A percentile compares a stretch with the other conserved stretches of the same genome.
Conservation (phyloP, 2,329 filamentous ascomycete species). For the Colletotrichum navitas region DNA sequence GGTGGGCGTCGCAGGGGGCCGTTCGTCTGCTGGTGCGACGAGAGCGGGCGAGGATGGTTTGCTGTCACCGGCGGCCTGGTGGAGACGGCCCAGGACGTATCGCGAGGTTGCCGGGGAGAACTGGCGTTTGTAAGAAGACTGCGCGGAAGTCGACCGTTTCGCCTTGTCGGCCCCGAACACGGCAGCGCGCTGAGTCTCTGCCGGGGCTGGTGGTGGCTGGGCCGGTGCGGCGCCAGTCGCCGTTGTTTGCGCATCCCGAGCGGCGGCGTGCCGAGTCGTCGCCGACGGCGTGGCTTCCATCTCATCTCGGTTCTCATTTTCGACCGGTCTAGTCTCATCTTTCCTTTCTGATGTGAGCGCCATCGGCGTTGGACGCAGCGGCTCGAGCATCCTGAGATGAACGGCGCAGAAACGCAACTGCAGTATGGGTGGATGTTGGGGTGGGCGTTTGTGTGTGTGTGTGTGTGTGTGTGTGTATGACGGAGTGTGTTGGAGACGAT, state of each 20-base stretch:
- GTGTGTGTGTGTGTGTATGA: neutral
- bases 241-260: neutral
- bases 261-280: neutral
- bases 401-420: neutral
- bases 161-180: neutral
- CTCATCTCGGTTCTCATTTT: neutral
- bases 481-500: neutral
- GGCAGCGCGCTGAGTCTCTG: neutral
- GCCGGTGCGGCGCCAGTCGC: neutral
- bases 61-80: slow-evolving; percentile 12
- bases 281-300: neutral
- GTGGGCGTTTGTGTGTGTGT: neutral
- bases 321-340: neutral
- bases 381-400: neutral
- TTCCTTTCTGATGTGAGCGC: neutral
- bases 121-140: slow-evolving; percentile 47
- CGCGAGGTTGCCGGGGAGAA: slow-evolving; percentile 47
- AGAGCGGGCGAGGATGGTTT: slow-evolving; percentile 28
- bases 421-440: neutral
- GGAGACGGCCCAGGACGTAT: slow-evolving; percentile 49
- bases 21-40: neutral
- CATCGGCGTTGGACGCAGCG: neutral
- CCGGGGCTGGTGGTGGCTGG: neutral
- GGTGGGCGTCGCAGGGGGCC: neutral
- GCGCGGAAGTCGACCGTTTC: neutral